These are phyloP conservation scores for Coriolopsis trogii DNA, from an alignment of 1,284 basidiomycete species.

Conservation along the genomic window DNA sequence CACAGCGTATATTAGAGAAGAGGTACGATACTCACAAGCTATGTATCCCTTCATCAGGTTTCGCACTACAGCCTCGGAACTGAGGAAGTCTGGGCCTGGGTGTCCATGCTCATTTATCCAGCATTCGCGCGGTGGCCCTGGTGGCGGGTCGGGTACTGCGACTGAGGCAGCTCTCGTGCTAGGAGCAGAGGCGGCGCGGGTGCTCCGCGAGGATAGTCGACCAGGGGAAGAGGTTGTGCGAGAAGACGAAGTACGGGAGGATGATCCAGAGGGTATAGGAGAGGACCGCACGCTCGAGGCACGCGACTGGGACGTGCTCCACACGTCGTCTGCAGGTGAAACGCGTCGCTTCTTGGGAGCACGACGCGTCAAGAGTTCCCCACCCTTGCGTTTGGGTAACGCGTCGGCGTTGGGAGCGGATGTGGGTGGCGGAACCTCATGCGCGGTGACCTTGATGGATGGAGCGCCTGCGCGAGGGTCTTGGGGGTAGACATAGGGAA, in stretches of 20 bases:
- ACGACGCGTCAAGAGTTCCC: conserved; percentile 3
- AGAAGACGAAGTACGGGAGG: conserved; percentile 23
- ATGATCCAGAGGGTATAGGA: conserved; percentile 15
- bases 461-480: conserved; percentile 23
- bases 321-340: conserved; percentile 17
- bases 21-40: conserved; percentile 51
- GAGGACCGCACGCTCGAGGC: conserved; percentile 27
- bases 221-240: conserved; percentile 19
- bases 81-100: conserved; percentile 53
- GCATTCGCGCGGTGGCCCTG: conserved; percentile 45
- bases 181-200: conserved; percentile 1
- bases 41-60: conserved; percentile 65
- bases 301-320: conserved; percentile 25
- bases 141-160: conserved; percentile 38
- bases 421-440: conserved; percentile 13
- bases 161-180: conserved; percentile 30
- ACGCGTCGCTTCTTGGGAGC: conserved; percentile 32
- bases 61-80: conserved; percentile 62
- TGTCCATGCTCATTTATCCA: conserved; percentile 53
- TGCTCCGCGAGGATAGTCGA: conserved; percentile 9
- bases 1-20: neutral
- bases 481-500: conserved; percentile 25
- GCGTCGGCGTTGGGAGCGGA: conserved; percentile 11
- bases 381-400: conserved; percentile 19
- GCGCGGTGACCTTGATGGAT: conserved; percentile 27